Evolutionary conservation across 208 protist genomes (phyloP).

Genomic region (Crithidia bombi): DNA sequence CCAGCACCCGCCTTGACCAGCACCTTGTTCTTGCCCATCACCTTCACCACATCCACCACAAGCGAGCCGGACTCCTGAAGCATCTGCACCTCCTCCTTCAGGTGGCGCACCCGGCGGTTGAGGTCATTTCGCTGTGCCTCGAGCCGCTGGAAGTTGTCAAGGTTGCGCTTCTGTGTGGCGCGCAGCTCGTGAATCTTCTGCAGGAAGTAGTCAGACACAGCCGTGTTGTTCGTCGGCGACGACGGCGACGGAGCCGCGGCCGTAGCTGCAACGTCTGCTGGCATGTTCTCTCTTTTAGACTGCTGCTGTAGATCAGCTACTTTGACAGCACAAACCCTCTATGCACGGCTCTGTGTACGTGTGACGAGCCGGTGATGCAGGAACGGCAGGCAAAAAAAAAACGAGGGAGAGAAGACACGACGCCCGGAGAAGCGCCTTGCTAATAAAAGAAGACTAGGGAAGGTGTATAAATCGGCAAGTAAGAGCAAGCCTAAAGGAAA

Average conservation of each 20-base stretch:
- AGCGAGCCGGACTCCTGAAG: slow-evolving; percentile 98
- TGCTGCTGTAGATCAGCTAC: too few relatives aligned
- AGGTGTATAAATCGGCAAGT: too few relatives aligned
- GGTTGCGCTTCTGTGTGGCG: slow-evolving; percentile 82
- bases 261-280: slow-evolving; percentile 20
- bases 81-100: slow-evolving; percentile 99
- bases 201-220: slow-evolving; percentile 87
- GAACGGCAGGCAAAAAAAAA: too few relatives aligned
- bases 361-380: background rate
- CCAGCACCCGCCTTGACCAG: slow-evolving; percentile 95
- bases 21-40: slow-evolving; percentile 98
- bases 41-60: slow-evolving; percentile 99
- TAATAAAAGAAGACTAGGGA: too few relatives aligned
- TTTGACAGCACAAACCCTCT: too few relatives aligned
- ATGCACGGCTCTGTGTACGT: too few relatives aligned
- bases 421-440: too few relatives aligned
- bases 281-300: slow-evolving; percentile 20
- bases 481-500: too few relatives aligned
- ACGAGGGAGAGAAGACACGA: too few relatives aligned
- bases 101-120: slow-evolving; percentile 94
- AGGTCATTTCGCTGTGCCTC: slow-evolving; percentile 90
- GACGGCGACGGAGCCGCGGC: slow-evolving; percentile 26
- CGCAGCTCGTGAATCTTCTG: slow-evolving; percentile 92
- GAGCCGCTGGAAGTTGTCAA: slow-evolving; percentile 87
- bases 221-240: slow-evolving; percentile 34